Conservation (phyloP, 1,139 yeast genomes). For the Zygosaccharomyces pseudobailii region DNA sequence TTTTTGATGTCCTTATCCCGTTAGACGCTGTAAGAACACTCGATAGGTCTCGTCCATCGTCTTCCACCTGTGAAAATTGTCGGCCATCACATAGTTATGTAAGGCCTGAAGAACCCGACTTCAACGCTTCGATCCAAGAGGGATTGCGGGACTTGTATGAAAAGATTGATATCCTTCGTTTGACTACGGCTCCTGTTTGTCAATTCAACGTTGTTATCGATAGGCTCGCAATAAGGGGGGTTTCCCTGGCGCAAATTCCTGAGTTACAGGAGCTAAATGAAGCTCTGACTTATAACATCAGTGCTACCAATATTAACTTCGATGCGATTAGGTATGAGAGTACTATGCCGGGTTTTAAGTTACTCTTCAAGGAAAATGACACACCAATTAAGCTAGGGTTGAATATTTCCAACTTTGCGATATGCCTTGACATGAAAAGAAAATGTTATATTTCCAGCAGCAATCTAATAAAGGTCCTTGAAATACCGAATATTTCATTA, state of each 20-base stretch:
- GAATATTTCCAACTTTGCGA: slow-evolving; percentile 40
- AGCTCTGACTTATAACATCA: slow-evolving; percentile 20
- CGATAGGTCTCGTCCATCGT: no score
- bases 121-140: slow-evolving; percentile 1
- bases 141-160: slow-evolving; percentile 10
- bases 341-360: slow-evolving; percentile 55
- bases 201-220: slow-evolving; percentile 25
- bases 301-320: slow-evolving; percentile 27
- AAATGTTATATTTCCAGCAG: slow-evolving; percentile 16
- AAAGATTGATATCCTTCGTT: slow-evolving; percentile 11
- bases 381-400: slow-evolving; percentile 49
- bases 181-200: slow-evolving; percentile 10
- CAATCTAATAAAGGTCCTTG: slow-evolving; percentile 41
- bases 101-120: not conserved
- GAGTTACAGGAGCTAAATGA: slow-evolving; percentile 20
- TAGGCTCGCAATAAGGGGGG: slow-evolving; percentile 18
- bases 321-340: slow-evolving; percentile 28
- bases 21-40: not conserved
- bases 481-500: slow-evolving; percentile 48
- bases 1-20: slow-evolving; percentile 1
- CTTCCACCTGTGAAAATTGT: no score
- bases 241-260: slow-evolving; percentile 22
- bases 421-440: slow-evolving; percentile 38
- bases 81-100: no score
- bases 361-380: slow-evolving; percentile 49